These are phyloP conservation scores for Ettlia oleoabundans DNA, from an alignment of 139 green algal species.

Conservation along the genomic window DNA sequence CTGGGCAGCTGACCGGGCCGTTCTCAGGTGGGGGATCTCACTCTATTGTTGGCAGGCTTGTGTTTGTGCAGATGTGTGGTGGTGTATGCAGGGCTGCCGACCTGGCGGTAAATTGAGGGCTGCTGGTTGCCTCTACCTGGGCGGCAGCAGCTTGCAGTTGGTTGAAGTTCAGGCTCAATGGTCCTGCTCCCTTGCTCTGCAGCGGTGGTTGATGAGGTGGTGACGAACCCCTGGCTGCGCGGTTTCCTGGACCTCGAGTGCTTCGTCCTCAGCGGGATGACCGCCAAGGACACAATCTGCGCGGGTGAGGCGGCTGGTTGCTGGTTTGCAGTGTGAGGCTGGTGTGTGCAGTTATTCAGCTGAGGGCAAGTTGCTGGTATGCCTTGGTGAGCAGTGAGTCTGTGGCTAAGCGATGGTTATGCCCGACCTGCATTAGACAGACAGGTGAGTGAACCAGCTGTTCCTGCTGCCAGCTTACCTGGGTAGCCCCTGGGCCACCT, in stretches of 20 bases:
- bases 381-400: too few species aligned
- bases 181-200: conserved; percentile 1
- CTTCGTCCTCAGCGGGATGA: conserved; percentile 95
- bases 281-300: conserved; percentile 81
- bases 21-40: conserved; percentile 61
- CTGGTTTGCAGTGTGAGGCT: neutral
- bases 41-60: neutral
- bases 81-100: too few species aligned
- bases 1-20: conserved; percentile 75
- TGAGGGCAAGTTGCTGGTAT: too few species aligned
- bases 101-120: too few species aligned
- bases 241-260: conserved; percentile 96
- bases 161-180: neutral
- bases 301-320: neutral
- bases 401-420: too few species aligned
- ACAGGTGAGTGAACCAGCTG: too few species aligned
- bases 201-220: conserved; percentile 55
- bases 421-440: too few species aligned
- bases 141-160: neutral
- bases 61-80: neutral
- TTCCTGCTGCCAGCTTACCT: too few species aligned
- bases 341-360: too few species aligned
- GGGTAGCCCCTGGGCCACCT: too few species aligned
- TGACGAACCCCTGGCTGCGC: conserved; percentile 86
- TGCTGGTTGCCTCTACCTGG: too few species aligned